phyloP scores from a whole-genome alignment of 805 yeast genomes.

The Myxozyma geophila region DNA sequence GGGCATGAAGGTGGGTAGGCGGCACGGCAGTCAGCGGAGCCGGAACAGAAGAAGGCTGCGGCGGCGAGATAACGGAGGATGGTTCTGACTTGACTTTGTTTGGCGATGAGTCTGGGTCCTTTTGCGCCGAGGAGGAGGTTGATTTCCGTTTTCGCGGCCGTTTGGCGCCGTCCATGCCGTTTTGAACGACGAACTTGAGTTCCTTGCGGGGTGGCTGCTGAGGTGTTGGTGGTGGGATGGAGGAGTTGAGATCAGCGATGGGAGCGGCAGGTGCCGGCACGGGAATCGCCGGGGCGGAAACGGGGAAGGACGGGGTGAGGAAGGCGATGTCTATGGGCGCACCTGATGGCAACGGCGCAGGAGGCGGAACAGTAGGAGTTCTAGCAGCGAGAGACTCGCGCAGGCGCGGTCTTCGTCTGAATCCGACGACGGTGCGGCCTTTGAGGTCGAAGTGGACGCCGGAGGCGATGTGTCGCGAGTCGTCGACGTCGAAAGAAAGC shows the following conservation, averaged over 20 bases:
- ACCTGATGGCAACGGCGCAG: conserved; percentile 6
- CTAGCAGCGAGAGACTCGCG: conserved; percentile 35
- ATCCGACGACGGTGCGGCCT: conserved; percentile 35
- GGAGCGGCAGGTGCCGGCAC: background rate
- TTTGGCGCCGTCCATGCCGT: conserved; percentile 19
- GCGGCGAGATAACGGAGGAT: background rate
- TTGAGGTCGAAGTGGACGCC: conserved; percentile 33
- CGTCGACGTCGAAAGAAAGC: conserved; percentile 38
- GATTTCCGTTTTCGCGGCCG: conserved; percentile 27
- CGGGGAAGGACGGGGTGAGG: conserved; percentile 15
- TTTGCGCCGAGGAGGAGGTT: background rate
- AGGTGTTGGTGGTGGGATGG: too few relatives aligned
- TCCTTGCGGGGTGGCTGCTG: conserved; percentile 15
- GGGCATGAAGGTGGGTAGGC: background rate
- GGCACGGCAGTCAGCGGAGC: background rate
- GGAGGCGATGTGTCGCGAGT: conserved; percentile 31
- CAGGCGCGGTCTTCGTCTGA: conserved; percentile 34
- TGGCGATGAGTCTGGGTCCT: conserved; percentile 1
- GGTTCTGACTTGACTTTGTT: conserved; percentile 12
- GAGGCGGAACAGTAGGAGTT: conserved; percentile 2
- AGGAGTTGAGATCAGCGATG: too few relatives aligned
- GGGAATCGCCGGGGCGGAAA: background rate
- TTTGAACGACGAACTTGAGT: conserved; percentile 33
- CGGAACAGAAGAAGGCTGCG: background rate
- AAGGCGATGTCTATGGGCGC: conserved; percentile 18